Evolutionary conservation across 2,329 filamentous ascomycete genomes (phyloP).

Genomic region (Beauveria varroae): DNA sequence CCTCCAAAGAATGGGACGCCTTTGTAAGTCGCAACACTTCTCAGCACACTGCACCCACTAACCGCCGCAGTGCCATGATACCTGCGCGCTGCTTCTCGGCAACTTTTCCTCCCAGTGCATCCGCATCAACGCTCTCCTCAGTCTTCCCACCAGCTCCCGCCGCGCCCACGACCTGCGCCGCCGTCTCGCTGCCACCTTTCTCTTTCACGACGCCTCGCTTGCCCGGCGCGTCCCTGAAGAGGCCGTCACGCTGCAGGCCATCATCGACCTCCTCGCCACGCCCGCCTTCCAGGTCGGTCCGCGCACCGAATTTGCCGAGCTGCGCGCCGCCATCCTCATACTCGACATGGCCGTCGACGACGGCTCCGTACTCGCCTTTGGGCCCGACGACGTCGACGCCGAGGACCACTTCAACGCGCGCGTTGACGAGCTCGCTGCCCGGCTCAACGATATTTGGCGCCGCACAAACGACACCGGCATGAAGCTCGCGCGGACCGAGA

Average conservation of each 20-base stretch:
- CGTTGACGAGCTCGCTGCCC: slow-evolving; percentile 58
- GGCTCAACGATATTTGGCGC: slow-evolving; percentile 49
- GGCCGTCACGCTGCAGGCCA: slow-evolving; percentile 32
- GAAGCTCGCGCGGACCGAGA: slow-evolving; percentile 63
- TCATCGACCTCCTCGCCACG: slow-evolving; percentile 38
- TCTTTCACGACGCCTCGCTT: slow-evolving; percentile 45
- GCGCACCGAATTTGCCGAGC: slow-evolving; percentile 58
- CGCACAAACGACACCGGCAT: slow-evolving; percentile 70
- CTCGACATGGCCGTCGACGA: slow-evolving; percentile 71
- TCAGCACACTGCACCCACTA: not conserved
- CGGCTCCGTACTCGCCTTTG: slow-evolving; percentile 29
- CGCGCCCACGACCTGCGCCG: slow-evolving; percentile 54
- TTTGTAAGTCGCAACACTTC: slow-evolving; percentile 29
- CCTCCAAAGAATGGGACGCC: slow-evolving; percentile 28
- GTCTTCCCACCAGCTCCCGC: slow-evolving; percentile 46
- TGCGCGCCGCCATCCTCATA: slow-evolving; percentile 58
- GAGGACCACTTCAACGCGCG: slow-evolving; percentile 56
- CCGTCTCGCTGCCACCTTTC: slow-evolving; percentile 56
- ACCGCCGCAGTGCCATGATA: slow-evolving; percentile 37
- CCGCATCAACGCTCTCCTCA: slow-evolving; percentile 49
- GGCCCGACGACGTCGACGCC: slow-evolving; percentile 19
- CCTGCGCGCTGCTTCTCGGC: slow-evolving; percentile 38
- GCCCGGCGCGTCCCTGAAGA: slow-evolving; percentile 33
- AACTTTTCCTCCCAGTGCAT: slow-evolving; percentile 41
- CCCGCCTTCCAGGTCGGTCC: slow-evolving; percentile 45